Base-by-base conservation (phyloP, 768 basidiomycete genomes). In the Mycena belliarum region DNA sequence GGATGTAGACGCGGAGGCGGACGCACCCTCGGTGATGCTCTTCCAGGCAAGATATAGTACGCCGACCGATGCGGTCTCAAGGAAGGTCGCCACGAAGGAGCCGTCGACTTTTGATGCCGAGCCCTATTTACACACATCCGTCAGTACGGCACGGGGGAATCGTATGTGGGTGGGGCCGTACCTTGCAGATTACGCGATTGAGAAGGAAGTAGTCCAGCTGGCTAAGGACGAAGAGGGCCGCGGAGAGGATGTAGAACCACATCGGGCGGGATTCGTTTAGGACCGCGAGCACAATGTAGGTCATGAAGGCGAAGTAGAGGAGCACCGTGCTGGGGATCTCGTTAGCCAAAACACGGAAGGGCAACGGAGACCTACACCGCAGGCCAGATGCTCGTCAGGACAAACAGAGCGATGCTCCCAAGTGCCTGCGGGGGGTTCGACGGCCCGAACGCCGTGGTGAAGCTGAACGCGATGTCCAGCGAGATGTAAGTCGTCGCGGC, bases 141-240 rank as follows among this genome's bases (percentile, higher is more conserved):
- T 37, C 32, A 55, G 48, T 9, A 2, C 29, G 16, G 49, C 33
- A 29, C 29, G 38, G 23, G 41, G 41, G 20, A 41, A 6, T 26
- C 3, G 69, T 76, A 16, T 28, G 12, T 32, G 12, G n/a, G n/a
- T n/a, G n/a, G n/a, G n/a, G n/a, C n/a, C 29, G 29, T 32, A 80
- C 79, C 51, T 66, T 79, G 82, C 95, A 97, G 55, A 97, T 84
- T 18, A 88, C 83, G 63, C 86, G 82, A 35, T 79, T 85, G 16
- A 97, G 76, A 40, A 95, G 77, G 76, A 94, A 93, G 75, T 87
- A 94, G 38, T 84, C 89, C 23, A 93, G 80, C 75, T 96, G 94
- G 45, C 82, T 79, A 37, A 93, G 80, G 37, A 91, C 77, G 69
- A 97, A 97, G 18, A 94, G 74, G 33, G 86, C 66, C n/a, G 84